These are phyloP conservation scores for Trypanosoma melophagium DNA, from an alignment of 208 protist species.

Conservation along the genomic window DNA sequence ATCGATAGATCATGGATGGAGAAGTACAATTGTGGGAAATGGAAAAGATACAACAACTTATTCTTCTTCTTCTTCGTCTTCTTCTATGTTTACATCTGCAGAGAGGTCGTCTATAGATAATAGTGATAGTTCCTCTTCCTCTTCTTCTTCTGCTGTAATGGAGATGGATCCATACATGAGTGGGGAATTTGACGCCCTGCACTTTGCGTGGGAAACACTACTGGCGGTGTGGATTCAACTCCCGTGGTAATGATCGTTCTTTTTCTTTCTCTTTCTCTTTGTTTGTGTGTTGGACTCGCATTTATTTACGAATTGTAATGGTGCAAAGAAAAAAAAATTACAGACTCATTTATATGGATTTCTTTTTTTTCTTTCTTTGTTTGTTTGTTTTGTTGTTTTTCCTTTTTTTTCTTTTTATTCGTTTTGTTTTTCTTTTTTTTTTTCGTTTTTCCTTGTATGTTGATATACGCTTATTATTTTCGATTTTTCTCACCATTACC, in stretches of 20 bases:
- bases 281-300: background rate
- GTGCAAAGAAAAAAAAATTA: no score
- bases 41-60: no score
- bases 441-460: background rate
- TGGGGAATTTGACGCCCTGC: conserved; percentile 2
- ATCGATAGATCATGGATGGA: no score
- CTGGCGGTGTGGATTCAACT: conserved; percentile 20
- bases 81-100: no score
- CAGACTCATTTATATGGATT: no score
- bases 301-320: no score
- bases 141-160: background rate
- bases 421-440: conserved; percentile 9
- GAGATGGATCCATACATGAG: background rate
- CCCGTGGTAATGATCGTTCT: conserved; percentile 14
- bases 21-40: no score
- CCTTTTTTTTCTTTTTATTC: no score
- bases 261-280: background rate
- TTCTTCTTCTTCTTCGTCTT: no score
- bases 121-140: background rate
- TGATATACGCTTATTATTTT: background rate
- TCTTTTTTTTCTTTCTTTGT: background rate
- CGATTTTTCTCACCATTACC: background rate
- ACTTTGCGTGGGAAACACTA: conserved; percentile 14
- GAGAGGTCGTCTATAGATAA: background rate
- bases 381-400: conserved; percentile 16